These are phyloP conservation scores for Trichosporon sp. DNA, from an alignment of 1,284 basidiomycete genomes.

Conservation along the genomic window DNA sequence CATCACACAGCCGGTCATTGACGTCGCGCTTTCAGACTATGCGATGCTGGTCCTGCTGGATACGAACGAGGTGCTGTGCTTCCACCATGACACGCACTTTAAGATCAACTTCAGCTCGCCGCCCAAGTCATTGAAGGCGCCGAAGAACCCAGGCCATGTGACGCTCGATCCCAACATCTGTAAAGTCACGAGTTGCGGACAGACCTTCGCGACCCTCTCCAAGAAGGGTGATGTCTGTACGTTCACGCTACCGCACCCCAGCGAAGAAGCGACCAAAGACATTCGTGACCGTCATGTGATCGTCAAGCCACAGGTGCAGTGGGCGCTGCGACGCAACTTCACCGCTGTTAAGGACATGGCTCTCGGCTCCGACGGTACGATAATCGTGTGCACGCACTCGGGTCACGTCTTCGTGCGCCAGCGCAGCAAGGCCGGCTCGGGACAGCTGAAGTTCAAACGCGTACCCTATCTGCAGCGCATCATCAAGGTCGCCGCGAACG, in stretches of 20 bases:
- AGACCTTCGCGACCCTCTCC: slow-evolving; percentile 77
- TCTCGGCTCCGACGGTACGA: slow-evolving; percentile 76
- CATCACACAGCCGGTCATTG: slow-evolving; percentile 62
- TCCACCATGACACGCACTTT: slow-evolving; percentile 70
- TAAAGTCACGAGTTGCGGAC: slow-evolving; percentile 76
- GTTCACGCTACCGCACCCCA: slow-evolving; percentile 57
- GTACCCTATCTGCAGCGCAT: slow-evolving; percentile 79
- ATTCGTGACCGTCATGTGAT: slow-evolving; percentile 45
- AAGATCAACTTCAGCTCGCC: slow-evolving; percentile 55
- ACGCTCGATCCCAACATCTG: slow-evolving; percentile 64
- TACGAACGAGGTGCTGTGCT: slow-evolving; percentile 71
- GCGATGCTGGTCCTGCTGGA: slow-evolving; percentile 74
- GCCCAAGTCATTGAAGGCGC: slow-evolving; percentile 12
- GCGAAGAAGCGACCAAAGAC: slow-evolving; percentile 46
- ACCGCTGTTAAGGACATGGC: slow-evolving; percentile 86
- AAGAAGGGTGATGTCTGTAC: slow-evolving; percentile 88
- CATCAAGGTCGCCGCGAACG: slow-evolving; percentile 76
- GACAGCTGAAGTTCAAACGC: slow-evolving; percentile 73
- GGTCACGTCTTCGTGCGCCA: slow-evolving; percentile 87
- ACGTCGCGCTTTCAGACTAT: slow-evolving; percentile 67
- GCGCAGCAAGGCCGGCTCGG: slow-evolving; percentile 52
- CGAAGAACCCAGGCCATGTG: slow-evolving; percentile 51
- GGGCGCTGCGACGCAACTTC: slow-evolving; percentile 80
- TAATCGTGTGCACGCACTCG: slow-evolving; percentile 88
- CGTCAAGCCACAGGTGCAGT: slow-evolving; percentile 81